Conservation (phyloP, 108 stramenopile species). For the Pseudonitzschia multiseries region DNA sequence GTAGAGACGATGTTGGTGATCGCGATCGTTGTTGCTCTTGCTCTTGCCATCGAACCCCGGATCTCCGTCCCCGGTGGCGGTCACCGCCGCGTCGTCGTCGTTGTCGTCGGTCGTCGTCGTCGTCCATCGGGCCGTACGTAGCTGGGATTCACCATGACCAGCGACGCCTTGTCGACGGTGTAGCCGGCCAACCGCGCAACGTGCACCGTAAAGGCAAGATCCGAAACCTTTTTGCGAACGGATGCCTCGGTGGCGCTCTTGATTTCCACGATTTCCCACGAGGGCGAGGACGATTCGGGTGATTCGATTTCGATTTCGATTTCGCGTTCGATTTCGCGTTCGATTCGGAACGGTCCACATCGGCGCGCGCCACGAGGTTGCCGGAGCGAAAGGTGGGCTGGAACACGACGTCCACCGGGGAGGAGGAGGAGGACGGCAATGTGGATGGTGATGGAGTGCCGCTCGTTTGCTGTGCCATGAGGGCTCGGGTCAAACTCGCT, state of each 20-base stretch:
- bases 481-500: neutral
- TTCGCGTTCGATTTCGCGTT: neutral
- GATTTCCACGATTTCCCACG: constrained; percentile 8
- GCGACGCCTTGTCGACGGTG: neutral
- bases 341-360: neutral
- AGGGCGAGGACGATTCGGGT: neutral
- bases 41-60: too few relatives aligned
- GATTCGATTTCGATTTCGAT: too few relatives aligned
- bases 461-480: neutral
- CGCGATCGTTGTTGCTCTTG: too few relatives aligned
- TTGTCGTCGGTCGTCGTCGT: neutral
- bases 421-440: neutral
- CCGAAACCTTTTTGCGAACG: neutral
- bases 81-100: neutral
- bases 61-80: too few relatives aligned
- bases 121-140: neutral
- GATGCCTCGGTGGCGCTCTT: neutral
- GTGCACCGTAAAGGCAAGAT: constrained; percentile 4
- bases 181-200: neutral
- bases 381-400: constrained; percentile 4
- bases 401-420: neutral
- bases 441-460: neutral
- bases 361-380: constrained; percentile 1
- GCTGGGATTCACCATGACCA: constrained; percentile 7
- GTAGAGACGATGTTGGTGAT: neutral